Conservation (phyloP, 352 stramenopile genomes). For the Halophytophthora polymorphica region DNA sequence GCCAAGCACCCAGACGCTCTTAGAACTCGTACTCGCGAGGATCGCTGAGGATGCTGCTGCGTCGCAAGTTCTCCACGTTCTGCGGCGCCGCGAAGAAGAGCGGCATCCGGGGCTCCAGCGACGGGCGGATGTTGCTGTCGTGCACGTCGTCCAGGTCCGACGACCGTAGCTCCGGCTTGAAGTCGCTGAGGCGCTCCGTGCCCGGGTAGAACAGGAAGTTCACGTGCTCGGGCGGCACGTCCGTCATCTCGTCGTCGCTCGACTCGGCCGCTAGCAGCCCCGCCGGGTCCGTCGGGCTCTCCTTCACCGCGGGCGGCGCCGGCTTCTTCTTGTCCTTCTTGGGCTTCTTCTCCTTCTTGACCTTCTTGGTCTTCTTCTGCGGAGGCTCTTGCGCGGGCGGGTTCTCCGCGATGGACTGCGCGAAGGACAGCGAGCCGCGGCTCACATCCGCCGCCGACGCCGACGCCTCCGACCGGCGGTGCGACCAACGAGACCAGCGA, state of each 20-base stretch:
- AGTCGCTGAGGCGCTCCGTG: constrained; percentile 45
- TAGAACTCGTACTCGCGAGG: constrained; percentile 61
- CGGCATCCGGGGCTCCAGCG: constrained; percentile 54
- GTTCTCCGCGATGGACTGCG: constrained; percentile 14
- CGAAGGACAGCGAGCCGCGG: background rate
- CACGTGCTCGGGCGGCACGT: constrained; percentile 16
- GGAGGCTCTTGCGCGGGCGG: constrained; percentile 11
- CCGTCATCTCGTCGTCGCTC: constrained; percentile 17
- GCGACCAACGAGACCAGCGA: constrained; percentile 27
- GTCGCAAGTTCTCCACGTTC: constrained; percentile 31
- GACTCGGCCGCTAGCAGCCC: constrained; percentile 30
- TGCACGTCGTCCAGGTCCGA: constrained; percentile 40
- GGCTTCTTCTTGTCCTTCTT: constrained; percentile 18
- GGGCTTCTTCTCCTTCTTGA: constrained; percentile 13
- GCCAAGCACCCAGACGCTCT: constrained; percentile 3
- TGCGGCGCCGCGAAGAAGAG: constrained; percentile 62
- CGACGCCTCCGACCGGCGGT: constrained; percentile 21
- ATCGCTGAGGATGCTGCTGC: constrained; percentile 43
- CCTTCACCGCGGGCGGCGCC: constrained; percentile 8
- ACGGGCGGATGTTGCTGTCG: constrained; percentile 50
- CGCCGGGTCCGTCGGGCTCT: constrained; percentile 22
- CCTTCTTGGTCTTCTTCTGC: constrained; percentile 18
- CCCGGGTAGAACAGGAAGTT: constrained; percentile 67
- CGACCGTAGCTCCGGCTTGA: constrained; percentile 39
- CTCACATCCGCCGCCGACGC: constrained; percentile 11